Evolutionary conservation across 768 basidiomycete genomes (phyloP).

Genomic region (Lentinus brumalis): DNA sequence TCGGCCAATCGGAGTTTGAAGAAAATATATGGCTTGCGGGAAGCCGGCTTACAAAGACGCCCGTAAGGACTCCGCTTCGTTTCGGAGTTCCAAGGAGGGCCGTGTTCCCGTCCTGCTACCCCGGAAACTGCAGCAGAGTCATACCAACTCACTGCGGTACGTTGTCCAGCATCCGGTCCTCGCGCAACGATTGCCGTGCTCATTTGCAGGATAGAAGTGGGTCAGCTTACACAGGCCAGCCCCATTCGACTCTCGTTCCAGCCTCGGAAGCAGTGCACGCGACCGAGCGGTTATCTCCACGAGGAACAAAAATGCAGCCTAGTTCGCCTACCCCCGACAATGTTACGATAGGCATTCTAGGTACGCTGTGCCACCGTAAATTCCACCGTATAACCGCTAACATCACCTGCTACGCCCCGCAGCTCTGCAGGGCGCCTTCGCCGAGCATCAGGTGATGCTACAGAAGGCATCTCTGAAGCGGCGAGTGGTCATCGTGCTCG

Average conservation of each 20-base stretch:
- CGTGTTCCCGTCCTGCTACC: not conserved
- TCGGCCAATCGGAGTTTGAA: slow-evolving; percentile 9
- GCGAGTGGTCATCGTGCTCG: slow-evolving; percentile 53
- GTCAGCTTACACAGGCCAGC: too few relatives aligned
- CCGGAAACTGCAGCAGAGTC: slow-evolving; percentile 6
- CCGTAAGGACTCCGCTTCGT: not conserved
- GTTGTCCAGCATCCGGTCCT: too few relatives aligned
- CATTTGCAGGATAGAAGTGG: too few relatives aligned
- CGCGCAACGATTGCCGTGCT: too few relatives aligned
- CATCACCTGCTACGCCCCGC: not conserved
- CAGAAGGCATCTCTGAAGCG: slow-evolving; percentile 53
- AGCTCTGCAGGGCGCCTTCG: slow-evolving; percentile 94
- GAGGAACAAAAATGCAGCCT: slow-evolving; percentile 12
- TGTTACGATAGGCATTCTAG: slow-evolving; percentile 25
- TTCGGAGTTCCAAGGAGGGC: slow-evolving; percentile 7
- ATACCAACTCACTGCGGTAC: not conserved
- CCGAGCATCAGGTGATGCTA: slow-evolving; percentile 78
- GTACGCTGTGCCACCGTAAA: not conserved
- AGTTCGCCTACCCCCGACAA: slow-evolving; percentile 6
- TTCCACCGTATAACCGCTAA: not conserved
- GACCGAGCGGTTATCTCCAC: not conserved
- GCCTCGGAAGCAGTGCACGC: too few relatives aligned
- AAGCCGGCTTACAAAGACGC: not conserved
- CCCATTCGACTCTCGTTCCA: too few relatives aligned
- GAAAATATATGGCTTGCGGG: not conserved